A percentile compares a stretch with the other conserved stretches of the same genome.
Evolutionary conservation across 257 asterid genomes (phyloP).

Genomic region (Osmanthus fragrans): DNA sequence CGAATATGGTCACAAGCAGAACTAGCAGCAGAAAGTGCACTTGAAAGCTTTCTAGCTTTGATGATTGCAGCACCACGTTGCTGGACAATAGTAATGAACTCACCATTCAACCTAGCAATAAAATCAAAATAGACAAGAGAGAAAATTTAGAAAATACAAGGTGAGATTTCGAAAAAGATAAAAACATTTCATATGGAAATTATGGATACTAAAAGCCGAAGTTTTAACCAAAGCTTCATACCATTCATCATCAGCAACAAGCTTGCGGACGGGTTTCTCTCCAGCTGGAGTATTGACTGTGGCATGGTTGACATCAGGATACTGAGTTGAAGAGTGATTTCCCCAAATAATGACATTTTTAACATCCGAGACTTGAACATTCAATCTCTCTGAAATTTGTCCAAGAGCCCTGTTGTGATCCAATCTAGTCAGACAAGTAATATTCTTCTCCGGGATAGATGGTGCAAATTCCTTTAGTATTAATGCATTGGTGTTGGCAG

Average conservation of each 20-base stretch:
- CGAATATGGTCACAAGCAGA: constrained; percentile 97
- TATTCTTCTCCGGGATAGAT: constrained; percentile 80
- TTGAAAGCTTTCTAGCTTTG: constrained; percentile 88
- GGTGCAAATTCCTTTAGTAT: constrained; percentile 91
- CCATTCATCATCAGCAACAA: constrained; percentile 79
- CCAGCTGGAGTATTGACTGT: constrained; percentile 73
- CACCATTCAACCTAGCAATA: constrained; percentile 67
- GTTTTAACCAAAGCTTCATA: constrained; percentile 22
- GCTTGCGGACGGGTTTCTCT: constrained; percentile 77
- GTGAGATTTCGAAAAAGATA: not conserved
- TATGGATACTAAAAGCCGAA: not conserved
- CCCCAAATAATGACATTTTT: constrained; percentile 95
- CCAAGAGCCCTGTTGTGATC: constrained; percentile 99
- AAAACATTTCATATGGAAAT: not conserved
- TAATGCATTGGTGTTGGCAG: constrained; percentile 95
- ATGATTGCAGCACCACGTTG: constrained; percentile 98
- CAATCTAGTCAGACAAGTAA: constrained; percentile 85
- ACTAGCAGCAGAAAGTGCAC: constrained; percentile 98
- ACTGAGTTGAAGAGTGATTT: constrained; percentile 91
- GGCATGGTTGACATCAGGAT: constrained; percentile 93
- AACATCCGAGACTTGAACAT: constrained; percentile 81
- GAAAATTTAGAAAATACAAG: not conserved
- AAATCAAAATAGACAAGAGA: not conserved
- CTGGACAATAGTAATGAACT: constrained; percentile 79
- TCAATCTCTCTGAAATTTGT: constrained; percentile 81